Percentiles rank a stretch among this genome's conserved stretches.
These are phyloP conservation scores for Vitellaria paradoxa DNA, from an alignment of 179 eudicot genomes.

Conservation along the genomic window DNA sequence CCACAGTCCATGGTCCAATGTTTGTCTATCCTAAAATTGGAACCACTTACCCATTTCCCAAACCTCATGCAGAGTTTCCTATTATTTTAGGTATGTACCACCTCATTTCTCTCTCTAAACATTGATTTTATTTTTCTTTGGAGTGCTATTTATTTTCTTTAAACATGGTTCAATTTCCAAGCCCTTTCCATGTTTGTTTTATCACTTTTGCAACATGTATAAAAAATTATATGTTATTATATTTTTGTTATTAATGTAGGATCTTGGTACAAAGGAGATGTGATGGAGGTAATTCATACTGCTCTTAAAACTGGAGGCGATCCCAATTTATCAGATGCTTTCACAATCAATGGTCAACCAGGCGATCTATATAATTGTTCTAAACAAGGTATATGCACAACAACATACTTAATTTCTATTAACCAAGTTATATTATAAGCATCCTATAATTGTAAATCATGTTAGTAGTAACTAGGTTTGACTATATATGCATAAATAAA, in stretches of 20 bases:
- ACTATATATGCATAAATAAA: not conserved
- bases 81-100: not conserved
- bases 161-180: too few species aligned
- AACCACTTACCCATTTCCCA: not conserved
- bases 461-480: too few species aligned
- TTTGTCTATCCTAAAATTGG: not conserved
- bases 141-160: too few species aligned
- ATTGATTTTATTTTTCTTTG: too few species aligned
- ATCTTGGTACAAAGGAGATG: conserved; percentile 21
- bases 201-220: too few species aligned
- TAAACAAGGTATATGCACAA: not conserved
- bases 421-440: too few species aligned
- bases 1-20: not conserved
- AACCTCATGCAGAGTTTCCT: not conserved
- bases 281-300: not conserved
- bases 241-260: not conserved
- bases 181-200: not conserved
- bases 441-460: too few species aligned
- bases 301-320: conserved; percentile 9
- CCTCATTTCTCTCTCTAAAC: not conserved
- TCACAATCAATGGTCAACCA: not conserved
- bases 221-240: too few species aligned
- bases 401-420: too few species aligned
- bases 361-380: conserved; percentile 13
- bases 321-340: conserved; percentile 3